phyloP scores from a whole-genome alignment of 306 rosid genomes.

The Quercus agrifolia region DNA sequence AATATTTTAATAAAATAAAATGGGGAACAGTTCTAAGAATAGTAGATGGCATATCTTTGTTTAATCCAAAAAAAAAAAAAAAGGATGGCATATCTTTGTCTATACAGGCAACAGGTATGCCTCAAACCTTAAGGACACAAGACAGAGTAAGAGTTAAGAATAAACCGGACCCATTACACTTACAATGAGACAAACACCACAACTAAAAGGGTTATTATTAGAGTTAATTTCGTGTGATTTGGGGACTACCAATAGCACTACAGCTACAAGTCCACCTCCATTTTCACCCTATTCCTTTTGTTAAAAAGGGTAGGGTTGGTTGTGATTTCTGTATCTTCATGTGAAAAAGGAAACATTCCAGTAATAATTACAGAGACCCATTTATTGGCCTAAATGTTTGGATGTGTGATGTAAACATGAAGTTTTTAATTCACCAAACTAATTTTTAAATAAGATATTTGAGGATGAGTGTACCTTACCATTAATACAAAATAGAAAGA shows the following conservation, averaged over 20 bases:
- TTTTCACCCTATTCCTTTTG: neutral
- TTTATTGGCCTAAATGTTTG: too few relatives aligned
- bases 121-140: constrained; percentile 48
- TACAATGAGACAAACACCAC: constrained; percentile 62
- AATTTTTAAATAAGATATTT: neutral
- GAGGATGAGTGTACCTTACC: too few relatives aligned
- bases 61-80: neutral
- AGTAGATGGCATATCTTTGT: too few relatives aligned
- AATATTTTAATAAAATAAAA: too few relatives aligned
- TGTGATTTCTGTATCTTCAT: neutral
- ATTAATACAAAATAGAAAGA: too few relatives aligned
- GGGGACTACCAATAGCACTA: neutral
- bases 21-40: too few relatives aligned
- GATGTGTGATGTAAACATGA: neutral
- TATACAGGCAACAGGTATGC: constrained; percentile 60
- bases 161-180: constrained; percentile 63
- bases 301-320: neutral
- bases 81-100: constrained; percentile 78
- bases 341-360: neutral
- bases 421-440: neutral
- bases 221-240: neutral
- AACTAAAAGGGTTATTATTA: constrained; percentile 42
- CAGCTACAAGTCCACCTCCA: neutral
- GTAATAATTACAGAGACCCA: neutral
- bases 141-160: constrained; percentile 70